These are phyloP conservation scores for Sclerotinia minor DNA, from an alignment of 2,329 filamentous ascomycete genomes.

Conservation along the genomic window DNA sequence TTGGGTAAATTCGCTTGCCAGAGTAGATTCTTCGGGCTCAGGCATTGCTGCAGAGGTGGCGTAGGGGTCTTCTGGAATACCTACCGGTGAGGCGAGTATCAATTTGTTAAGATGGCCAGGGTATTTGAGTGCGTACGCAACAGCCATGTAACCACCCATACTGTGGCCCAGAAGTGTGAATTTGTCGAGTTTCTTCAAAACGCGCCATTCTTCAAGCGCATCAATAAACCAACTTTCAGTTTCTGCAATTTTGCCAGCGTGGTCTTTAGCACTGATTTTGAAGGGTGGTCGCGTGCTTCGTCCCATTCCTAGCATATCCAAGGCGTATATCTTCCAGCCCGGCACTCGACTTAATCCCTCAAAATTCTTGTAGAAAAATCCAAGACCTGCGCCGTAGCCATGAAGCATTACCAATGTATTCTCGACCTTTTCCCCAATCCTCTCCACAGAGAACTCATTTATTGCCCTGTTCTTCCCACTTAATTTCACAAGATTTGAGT, in stretches of 20 bases:
- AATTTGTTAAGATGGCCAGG: slow-evolving; percentile 93
- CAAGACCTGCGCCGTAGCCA: slow-evolving; percentile 92
- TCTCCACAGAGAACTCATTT: slow-evolving; percentile 91
- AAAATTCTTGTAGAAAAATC: slow-evolving; percentile 99
- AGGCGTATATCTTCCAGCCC: slow-evolving; percentile 86
- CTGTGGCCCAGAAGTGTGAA: slow-evolving; percentile 95
- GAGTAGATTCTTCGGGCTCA: slow-evolving; percentile 69
- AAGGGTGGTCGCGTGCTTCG: slow-evolving; percentile 83
- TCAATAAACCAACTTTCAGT: slow-evolving; percentile 97
- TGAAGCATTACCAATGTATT: slow-evolving; percentile 94
- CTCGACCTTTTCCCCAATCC: slow-evolving; percentile 73
- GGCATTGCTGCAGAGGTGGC: slow-evolving; percentile 80
- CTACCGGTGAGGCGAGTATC: slow-evolving; percentile 90
- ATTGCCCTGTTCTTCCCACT: slow-evolving; percentile 82
- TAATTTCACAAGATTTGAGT: slow-evolving; percentile 78
- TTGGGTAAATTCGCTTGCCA: slow-evolving; percentile 77
- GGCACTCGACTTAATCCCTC: slow-evolving; percentile 76
- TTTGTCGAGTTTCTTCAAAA: slow-evolving; percentile 82
- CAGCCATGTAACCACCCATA: slow-evolving; percentile 89
- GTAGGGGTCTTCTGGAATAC: slow-evolving; percentile 91
- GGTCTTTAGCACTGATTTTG: slow-evolving; percentile 78
- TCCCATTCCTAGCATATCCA: slow-evolving; percentile 96
- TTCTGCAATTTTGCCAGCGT: slow-evolving; percentile 77
- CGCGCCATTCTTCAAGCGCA: slow-evolving; percentile 92
- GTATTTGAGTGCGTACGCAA: slow-evolving; percentile 95